phyloP scores from a whole-genome alignment of 768 basidiomycete species.

The Lentinus tigrinus region DNA sequence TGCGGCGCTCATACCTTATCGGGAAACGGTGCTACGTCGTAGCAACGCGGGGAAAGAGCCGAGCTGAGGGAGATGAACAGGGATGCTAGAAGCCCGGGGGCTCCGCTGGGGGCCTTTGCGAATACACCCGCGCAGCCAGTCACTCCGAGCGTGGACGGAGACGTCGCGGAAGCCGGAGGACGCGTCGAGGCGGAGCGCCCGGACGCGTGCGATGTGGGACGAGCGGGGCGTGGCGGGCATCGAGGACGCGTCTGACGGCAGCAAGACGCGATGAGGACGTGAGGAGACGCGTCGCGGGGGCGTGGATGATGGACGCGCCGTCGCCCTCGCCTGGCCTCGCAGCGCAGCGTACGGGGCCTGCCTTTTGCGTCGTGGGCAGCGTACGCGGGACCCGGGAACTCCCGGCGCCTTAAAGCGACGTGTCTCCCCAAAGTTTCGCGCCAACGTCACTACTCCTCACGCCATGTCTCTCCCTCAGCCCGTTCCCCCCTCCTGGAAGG shows the following conservation, averaged over 20 bases:
- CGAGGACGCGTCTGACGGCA: not conserved
- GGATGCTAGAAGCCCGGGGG: not conserved
- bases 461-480: slow-evolving; percentile 92
- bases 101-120: not conserved
- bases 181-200: not conserved
- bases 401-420: slow-evolving; percentile 28
- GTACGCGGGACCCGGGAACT: slow-evolving; percentile 19
- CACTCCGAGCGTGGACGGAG: not conserved
- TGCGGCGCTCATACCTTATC: slow-evolving; percentile 13
- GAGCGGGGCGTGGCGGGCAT: not conserved
- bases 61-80: not conserved
- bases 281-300: not conserved
- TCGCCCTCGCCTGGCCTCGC: too few species aligned
- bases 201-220: not conserved
- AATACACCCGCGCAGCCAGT: not conserved
- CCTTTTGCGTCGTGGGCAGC: slow-evolving; percentile 17
- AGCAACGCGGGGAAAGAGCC: slow-evolving; percentile 9
- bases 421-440: slow-evolving; percentile 21
- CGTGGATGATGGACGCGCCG: not conserved
- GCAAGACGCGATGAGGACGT: not conserved
- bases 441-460: slow-evolving; percentile 30
- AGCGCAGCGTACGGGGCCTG: too few species aligned
- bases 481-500: slow-evolving; percentile 98
- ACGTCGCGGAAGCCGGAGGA: too few species aligned
- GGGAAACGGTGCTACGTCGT: slow-evolving; percentile 7